Conservation (phyloP, 768 basidiomycete genomes). For the Termitomyces bulborhizus region DNA sequence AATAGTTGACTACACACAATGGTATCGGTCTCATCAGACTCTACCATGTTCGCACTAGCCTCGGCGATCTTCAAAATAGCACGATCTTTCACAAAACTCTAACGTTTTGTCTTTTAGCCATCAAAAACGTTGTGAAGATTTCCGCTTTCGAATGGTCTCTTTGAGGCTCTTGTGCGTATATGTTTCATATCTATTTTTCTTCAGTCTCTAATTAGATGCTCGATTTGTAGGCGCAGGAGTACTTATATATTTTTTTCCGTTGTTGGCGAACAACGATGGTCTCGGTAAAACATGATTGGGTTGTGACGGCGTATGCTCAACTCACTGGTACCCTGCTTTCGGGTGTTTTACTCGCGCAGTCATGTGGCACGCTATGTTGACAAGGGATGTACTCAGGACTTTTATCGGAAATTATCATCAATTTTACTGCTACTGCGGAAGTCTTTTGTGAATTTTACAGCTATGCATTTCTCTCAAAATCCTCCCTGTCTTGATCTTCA, state of each 20-base stretch:
- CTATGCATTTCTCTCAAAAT: not conserved
- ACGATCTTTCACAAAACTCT: too few relatives aligned
- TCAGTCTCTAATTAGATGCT: not conserved
- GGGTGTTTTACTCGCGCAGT: not conserved
- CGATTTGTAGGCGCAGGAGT: constrained; percentile 27
- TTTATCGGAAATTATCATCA: not conserved
- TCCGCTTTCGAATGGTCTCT: constrained; percentile 33
- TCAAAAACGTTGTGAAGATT: constrained; percentile 6
- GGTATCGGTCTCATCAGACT: too few relatives aligned
- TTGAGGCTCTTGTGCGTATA: constrained; percentile 29
- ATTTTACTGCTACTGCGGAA: not conserved
- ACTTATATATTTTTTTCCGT: constrained; percentile 34
- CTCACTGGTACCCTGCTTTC: not conserved
- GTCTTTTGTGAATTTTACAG: not conserved
- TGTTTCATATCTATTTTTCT: not conserved
- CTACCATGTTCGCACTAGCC: too few relatives aligned
- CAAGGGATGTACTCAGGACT: too few relatives aligned
- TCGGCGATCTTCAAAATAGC: too few relatives aligned
- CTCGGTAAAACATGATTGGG: too few relatives aligned
- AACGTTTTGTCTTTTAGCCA: too few relatives aligned
- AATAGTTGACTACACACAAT: too few relatives aligned
- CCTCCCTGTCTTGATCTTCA: not conserved
- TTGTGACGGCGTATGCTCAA: too few relatives aligned
- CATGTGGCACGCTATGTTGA: too few relatives aligned
- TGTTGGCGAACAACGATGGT: constrained; percentile 32